Conservation (phyloP, 306 rosid genomes). For the Glycine latifolia region DNA sequence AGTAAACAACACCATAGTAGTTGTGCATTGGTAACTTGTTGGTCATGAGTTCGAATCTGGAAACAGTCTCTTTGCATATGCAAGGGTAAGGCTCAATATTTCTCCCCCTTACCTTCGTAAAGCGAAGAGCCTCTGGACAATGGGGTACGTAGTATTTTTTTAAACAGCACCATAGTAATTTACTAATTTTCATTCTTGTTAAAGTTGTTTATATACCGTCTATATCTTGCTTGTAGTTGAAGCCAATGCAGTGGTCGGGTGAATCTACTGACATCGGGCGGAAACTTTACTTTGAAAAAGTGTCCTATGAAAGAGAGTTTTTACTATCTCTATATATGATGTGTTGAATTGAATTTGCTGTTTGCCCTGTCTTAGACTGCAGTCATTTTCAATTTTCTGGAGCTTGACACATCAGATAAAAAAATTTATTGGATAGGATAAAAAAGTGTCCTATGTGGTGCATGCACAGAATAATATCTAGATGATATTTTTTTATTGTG, state of each 20-base stretch:
- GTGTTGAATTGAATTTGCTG: background rate
- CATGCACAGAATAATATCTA: no score
- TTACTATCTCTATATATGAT: background rate
- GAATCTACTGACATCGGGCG: background rate
- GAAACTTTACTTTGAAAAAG: background rate
- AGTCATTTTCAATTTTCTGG: background rate
- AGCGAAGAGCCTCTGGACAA: no score
- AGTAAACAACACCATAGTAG: background rate
- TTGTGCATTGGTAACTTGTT: no score
- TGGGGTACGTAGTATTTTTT: no score
- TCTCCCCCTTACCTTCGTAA: no score
- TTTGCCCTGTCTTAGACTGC: background rate
- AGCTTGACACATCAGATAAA: background rate
- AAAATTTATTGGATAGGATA: background rate
- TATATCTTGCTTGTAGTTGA: background rate
- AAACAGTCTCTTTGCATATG: no score
- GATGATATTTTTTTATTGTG: background rate
- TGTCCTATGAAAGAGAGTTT: background rate
- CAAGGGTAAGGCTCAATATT: no score
- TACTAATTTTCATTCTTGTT: conserved; percentile 3
- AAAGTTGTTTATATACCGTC: background rate
- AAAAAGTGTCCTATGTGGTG: no score
- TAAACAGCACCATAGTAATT: conserved; percentile 11
- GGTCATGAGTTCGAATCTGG: no score
- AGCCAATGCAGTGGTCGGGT: background rate